Conservation (phyloP, 2,329 filamentous ascomycete species). For the Seiridium unicorne region DNA sequence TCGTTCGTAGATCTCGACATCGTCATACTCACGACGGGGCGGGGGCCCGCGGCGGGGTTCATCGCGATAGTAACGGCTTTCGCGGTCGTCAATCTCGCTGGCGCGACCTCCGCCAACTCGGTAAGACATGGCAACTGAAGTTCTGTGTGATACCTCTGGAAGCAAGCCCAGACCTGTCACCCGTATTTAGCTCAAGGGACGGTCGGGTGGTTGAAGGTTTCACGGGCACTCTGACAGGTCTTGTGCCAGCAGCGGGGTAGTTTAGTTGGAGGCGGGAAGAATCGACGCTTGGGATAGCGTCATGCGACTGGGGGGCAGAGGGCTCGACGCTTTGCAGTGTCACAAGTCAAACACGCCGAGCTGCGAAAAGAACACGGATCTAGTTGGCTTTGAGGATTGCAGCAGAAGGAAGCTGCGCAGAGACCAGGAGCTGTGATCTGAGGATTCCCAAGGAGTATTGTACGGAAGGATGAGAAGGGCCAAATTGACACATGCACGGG, state of each 20-base stretch:
- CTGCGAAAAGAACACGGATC: not conserved
- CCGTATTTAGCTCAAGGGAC: not conserved
- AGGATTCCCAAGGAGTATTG: not conserved
- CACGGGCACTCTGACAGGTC: not conserved
- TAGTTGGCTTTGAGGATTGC: not conserved
- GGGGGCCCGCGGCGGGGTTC: constrained; percentile 27
- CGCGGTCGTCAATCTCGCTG: constrained; percentile 45
- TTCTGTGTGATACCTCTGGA: not conserved
- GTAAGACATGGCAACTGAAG: constrained; percentile 18
- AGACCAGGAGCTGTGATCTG: not conserved
- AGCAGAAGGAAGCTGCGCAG: not conserved
- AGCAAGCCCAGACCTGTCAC: no score
- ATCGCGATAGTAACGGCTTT: constrained; percentile 31
- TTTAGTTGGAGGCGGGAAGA: not conserved
- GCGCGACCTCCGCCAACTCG: constrained; percentile 19
- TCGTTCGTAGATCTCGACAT: constrained; percentile 22
- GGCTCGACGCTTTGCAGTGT: not conserved
- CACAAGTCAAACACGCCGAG: not conserved
- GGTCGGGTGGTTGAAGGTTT: not conserved
- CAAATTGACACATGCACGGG: constrained; percentile 9
- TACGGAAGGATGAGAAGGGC: constrained; percentile 9
- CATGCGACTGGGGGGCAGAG: not conserved
- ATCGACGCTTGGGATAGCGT: constrained; percentile 7
- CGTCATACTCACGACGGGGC: constrained; percentile 24
- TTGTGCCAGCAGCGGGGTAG: constrained; percentile 5